These are phyloP conservation scores for Nannochloris sp. DNA, from an alignment of 139 green algal genomes.

Conservation along the genomic window DNA sequence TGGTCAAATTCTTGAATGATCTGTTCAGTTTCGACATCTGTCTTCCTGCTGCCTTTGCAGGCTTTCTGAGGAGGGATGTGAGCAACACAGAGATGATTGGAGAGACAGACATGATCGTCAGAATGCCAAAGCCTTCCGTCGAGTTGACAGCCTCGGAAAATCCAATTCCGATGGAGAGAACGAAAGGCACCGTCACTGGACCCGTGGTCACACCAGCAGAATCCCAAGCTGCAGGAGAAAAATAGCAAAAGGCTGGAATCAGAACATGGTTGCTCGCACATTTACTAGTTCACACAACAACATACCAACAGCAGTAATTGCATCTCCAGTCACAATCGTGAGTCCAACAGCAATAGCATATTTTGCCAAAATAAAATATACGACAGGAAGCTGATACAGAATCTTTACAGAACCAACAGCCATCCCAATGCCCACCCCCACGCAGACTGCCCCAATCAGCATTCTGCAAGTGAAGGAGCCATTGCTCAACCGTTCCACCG, in stretches of 20 bases:
- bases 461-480: slow-evolving; percentile 30
- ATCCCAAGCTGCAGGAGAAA: slow-evolving; percentile 26
- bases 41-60: slow-evolving; percentile 10
- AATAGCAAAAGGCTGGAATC: no score
- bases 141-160: slow-evolving; percentile 18
- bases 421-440: slow-evolving; percentile 30
- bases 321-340: slow-evolving; percentile 22
- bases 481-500: slow-evolving; percentile 31
- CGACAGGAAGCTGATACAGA: slow-evolving; percentile 28
- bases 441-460: slow-evolving; percentile 35
- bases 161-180: slow-evolving; percentile 30
- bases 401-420: slow-evolving; percentile 40
- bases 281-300: no score
- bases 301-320: slow-evolving; percentile 25
- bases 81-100: slow-evolving; percentile 21
- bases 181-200: slow-evolving; percentile 29
- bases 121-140: slow-evolving; percentile 29
- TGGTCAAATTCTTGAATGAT: neutral
- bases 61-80: slow-evolving; percentile 14
- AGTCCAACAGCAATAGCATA: slow-evolving; percentile 28
- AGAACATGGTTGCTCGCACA: no score
- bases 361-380: slow-evolving; percentile 46
- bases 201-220: slow-evolving; percentile 16
- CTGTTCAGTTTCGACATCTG: slow-evolving; percentile 7
- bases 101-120: slow-evolving; percentile 18